These are phyloP conservation scores for Hypoxylon sp. DNA, from an alignment of 2,329 filamentous ascomycete genomes.

Conservation along the genomic window DNA sequence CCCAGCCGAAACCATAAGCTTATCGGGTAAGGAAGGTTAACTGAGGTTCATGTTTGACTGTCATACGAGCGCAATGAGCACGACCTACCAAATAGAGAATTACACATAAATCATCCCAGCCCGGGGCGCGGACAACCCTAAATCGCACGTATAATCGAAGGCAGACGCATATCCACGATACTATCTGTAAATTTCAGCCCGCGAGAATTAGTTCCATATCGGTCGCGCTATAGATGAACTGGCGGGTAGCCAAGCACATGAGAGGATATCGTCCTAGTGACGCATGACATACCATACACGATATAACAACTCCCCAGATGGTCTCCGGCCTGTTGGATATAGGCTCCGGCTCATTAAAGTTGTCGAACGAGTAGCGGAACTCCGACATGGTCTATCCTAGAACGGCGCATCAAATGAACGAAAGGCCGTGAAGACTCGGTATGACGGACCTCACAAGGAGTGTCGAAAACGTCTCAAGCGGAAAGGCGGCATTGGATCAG, in stretches of 20 bases:
- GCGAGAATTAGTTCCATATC: slow-evolving; percentile 24
- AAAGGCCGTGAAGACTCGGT: slow-evolving; percentile 9
- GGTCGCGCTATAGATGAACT: background rate
- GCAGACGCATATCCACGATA: slow-evolving; percentile 53
- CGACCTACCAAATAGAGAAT: slow-evolving; percentile 48
- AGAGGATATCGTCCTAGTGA: background rate
- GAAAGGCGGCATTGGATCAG: slow-evolving; percentile 24
- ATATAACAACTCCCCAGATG: slow-evolving; percentile 53
- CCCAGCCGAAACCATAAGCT: slow-evolving; percentile 47
- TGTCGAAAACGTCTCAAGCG: slow-evolving; percentile 12
- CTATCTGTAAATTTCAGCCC: slow-evolving; percentile 40
- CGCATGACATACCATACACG: slow-evolving; percentile 48
- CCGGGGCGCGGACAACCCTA: slow-evolving; percentile 45
- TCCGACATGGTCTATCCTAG: slow-evolving; percentile 44
- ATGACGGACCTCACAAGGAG: slow-evolving; percentile 21
- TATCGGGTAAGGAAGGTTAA: slow-evolving; percentile 24
- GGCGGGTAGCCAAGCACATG: background rate
- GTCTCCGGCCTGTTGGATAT: slow-evolving; percentile 50
- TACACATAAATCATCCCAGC: slow-evolving; percentile 52
- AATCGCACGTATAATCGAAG: slow-evolving; percentile 52
- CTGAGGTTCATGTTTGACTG: background rate
- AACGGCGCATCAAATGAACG: background rate
- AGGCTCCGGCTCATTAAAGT: slow-evolving; percentile 52
- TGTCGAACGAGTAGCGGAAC: slow-evolving; percentile 45
- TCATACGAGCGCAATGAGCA: background rate